Conservation (phyloP, 2,329 filamentous ascomycete species). For the Amesomyces nigricolor region DNA sequence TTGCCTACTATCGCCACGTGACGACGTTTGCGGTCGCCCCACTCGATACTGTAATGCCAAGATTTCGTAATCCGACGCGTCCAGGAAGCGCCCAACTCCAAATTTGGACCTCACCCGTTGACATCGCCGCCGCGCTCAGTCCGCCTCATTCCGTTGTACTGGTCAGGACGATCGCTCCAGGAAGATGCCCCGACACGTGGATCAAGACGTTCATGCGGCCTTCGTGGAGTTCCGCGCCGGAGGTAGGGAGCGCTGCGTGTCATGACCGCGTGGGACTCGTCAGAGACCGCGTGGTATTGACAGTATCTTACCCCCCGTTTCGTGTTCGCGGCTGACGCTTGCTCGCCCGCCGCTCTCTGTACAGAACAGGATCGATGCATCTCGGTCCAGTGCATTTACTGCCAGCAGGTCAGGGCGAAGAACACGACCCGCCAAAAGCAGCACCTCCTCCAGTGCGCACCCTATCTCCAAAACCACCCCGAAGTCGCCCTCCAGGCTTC, state of each 20-base stretch:
- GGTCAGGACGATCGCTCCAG: background rate
- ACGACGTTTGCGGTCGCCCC: background rate
- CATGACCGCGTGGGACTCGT: background rate
- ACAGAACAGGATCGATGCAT: constrained; percentile 20
- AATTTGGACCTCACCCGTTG: too few relatives aligned
- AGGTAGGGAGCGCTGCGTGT: constrained; percentile 14
- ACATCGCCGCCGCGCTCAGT: too few relatives aligned
- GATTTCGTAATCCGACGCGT: constrained; percentile 12
- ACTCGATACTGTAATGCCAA: constrained; percentile 12
- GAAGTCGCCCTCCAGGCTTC: constrained; percentile 19
- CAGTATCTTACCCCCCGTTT: constrained; percentile 8
- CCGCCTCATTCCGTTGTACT: background rate
- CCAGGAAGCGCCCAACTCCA: background rate
- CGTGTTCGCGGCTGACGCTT: constrained; percentile 7
- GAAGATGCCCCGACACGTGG: constrained; percentile 23
- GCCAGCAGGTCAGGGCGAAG: constrained; percentile 23
- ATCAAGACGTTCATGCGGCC: constrained; percentile 22
- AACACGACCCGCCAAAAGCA: constrained; percentile 28
- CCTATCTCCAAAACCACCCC: constrained; percentile 25
- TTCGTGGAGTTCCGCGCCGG: constrained; percentile 23
- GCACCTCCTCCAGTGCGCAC: constrained; percentile 23
- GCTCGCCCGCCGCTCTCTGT: background rate
- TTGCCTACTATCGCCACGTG: too few relatives aligned
- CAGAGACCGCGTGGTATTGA: background rate
- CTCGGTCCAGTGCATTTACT: constrained; percentile 25